Base-by-base conservation (phyloP, 805 yeast genomes). In the Saturnispora besseyi region DNA sequence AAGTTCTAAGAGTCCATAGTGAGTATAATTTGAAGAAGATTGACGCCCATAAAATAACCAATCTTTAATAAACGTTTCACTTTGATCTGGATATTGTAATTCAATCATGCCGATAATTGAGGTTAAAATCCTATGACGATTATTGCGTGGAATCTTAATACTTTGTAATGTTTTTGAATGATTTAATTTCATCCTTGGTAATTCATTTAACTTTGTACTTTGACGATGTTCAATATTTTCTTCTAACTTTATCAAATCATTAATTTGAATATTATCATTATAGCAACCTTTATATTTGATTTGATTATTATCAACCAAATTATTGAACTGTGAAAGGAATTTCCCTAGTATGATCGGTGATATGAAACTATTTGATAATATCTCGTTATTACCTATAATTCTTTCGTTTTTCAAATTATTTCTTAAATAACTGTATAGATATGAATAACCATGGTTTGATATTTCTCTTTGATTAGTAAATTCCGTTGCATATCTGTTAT, bases 61-160 rank as follows among this genome's bases (percentile, higher is more conserved):
- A 7, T 64, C 61, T 41, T 57, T 59, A 7, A 64, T 52, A 46
- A 61, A 64, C 34, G 55, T 55, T 6, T 24, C 28, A 15, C 58
- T 51, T 29, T 51, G 53, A 2, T 31, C 31, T 3, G 45, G 68
- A 22, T 58, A 53, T 46, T 62, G 59, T 9, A 51, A 54, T 38
- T 54, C 47, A 7, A 65, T 48, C 42, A 62, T 59, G 2, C 69
- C 69, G n/a, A 59, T 45, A 12, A 62, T 11, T 33, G 53, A 55
- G 7, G 57, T 52, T 13, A 64, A 30, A 5, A 62, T 42, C 26
- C 49, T 55, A 26, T 59, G 59, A 45, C 64, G 46, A 7, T 53
- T 34, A 26, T 44, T 38, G 10, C 36, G 41, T 36, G 55, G 57
- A 7, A 62, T 46, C 50, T 60, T 61, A 40, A 62, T 53, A 9